Percentiles rank a stretch among this genome's conserved stretches.
These are phyloP conservation scores for Gastrolobium bilobum DNA, from an alignment of 306 rosid species.

Conservation along the genomic window DNA sequence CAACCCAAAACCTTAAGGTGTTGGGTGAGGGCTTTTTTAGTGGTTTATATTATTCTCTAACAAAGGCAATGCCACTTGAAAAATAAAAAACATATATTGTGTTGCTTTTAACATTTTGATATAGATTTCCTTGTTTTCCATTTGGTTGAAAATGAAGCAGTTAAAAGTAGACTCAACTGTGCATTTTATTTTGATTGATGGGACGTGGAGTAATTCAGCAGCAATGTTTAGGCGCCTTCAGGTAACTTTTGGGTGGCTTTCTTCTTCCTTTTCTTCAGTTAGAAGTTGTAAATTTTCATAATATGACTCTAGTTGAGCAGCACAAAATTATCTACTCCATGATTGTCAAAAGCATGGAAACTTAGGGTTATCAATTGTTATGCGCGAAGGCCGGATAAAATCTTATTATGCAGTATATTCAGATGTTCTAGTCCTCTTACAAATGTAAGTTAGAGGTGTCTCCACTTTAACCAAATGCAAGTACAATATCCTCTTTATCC, in stretches of 20 bases:
- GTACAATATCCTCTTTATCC: background rate
- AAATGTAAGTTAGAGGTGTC: background rate
- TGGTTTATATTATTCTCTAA: too few species aligned
- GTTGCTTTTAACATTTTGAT: conserved; percentile 39
- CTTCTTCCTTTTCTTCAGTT: conserved; percentile 38
- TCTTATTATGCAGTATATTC: background rate
- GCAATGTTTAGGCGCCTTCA: conserved; percentile 94
- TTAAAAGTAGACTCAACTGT: conserved; percentile 61
- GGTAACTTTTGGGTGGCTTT: conserved; percentile 59
- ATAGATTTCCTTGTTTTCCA: conserved; percentile 40
- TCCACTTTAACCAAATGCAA: background rate
- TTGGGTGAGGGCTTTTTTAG: too few species aligned
- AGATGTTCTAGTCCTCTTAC: background rate
- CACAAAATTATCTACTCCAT: conserved; percentile 14
- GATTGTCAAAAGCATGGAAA: background rate
- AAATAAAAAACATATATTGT: conserved; percentile 5
- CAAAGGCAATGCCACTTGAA: conserved; percentile 16
- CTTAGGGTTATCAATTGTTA: background rate
- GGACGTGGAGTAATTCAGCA: conserved; percentile 98
- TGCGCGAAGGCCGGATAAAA: conserved; percentile 2
- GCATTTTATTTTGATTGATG: conserved; percentile 94
- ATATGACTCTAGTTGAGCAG: conserved; percentile 25
- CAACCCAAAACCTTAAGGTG: too few species aligned
- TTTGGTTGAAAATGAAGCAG: conserved; percentile 64
- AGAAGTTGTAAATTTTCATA: conserved; percentile 17